Base-by-base conservation (phyloP, 2,329 filamentous ascomycete species). In the Xylaria sp. region DNA sequence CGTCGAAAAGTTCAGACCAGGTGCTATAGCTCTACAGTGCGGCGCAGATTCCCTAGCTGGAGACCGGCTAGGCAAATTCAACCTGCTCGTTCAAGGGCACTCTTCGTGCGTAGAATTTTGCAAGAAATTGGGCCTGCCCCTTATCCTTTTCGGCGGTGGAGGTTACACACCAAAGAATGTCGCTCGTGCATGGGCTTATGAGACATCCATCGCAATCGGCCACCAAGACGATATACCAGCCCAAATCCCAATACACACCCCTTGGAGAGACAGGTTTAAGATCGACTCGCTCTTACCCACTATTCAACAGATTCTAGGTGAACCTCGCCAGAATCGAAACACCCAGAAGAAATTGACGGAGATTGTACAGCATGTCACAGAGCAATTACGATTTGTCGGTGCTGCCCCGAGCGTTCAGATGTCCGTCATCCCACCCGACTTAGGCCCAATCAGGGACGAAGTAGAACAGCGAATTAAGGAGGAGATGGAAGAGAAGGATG, bases 91-190 rank as follows among this genome's bases (percentile, higher is more conserved):
- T 68, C 91, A 93, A 78, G 95, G 94, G 15, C 96, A 99, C 81
- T 95, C 94, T 62, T 91, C 91, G 72, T 99, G 96, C 79, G 93
- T 97, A 67, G 89, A 91, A 59, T 97, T 92, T 76, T 93, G 94
- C 80, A 98, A 98, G 80, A 88, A 85, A 56, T 89, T 94, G 71
- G 86, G 87, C 6, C 84, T 97, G 1, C 96, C 96, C 2, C 86
- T 98, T 70, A 89, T 99, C 59, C 88, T 99, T 63, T 93, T 98
- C 67, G 96, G 96, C 53, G 96, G 96, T 46, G 96, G 96, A 65
- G 96, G 96, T 33, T 99, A 99, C 81, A 99, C 96, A 15, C 94
- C 96, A 5, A 89, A 95, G 72, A 99, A 99, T 77, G 96, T 99
- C 6, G 96, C 96, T 49, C 92, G 96, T 63, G 94, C 95, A 36